Conservation (phyloP, 768 basidiomycete species). For the Auriscalpium vulgare region DNA sequence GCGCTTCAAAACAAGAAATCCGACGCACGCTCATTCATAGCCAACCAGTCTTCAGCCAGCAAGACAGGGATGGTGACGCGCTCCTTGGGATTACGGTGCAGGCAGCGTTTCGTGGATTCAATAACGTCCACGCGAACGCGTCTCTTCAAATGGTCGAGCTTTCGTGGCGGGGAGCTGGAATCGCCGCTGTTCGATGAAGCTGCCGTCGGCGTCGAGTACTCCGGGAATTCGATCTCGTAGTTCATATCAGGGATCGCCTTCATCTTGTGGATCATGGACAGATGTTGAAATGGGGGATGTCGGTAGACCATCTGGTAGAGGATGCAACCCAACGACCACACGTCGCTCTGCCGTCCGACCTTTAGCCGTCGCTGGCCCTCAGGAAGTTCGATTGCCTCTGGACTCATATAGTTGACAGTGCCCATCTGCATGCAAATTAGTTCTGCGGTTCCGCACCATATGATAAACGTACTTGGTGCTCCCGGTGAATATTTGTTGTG, state of each 20-base stretch:
- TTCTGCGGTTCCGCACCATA: not conserved
- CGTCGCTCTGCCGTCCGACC: constrained; percentile 92
- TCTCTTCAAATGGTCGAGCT: constrained; percentile 61
- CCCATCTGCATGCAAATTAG: constrained; percentile 54
- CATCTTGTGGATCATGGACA: constrained; percentile 85
- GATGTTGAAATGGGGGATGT: constrained; percentile 82
- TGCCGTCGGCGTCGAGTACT: constrained; percentile 47
- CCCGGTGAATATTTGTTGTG: constrained; percentile 95
- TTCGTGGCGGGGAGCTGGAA: constrained; percentile 38
- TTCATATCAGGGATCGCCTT: constrained; percentile 79
- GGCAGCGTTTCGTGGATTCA: constrained; percentile 72
- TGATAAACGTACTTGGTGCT: constrained; percentile 67
- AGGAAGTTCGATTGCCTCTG: constrained; percentile 87
- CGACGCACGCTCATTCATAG: constrained; percentile 48
- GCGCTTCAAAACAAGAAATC: not conserved
- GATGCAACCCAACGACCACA: constrained; percentile 97
- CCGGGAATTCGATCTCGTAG: constrained; percentile 78
- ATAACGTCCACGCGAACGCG: constrained; percentile 74
- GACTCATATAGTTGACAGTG: constrained; percentile 98
- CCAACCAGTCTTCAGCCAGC: constrained; percentile 73
- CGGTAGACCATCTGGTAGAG: constrained; percentile 99
- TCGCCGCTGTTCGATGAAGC: constrained; percentile 21
- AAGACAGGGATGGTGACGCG: constrained; percentile 84
- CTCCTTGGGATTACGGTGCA: constrained; percentile 72
- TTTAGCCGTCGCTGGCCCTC: constrained; percentile 86